A percentile compares a stretch with the other conserved stretches of the same genome.
Evolutionary conservation across 108 stramenopile species (phyloP).

Genomic region (Nitzschia sp.): DNA sequence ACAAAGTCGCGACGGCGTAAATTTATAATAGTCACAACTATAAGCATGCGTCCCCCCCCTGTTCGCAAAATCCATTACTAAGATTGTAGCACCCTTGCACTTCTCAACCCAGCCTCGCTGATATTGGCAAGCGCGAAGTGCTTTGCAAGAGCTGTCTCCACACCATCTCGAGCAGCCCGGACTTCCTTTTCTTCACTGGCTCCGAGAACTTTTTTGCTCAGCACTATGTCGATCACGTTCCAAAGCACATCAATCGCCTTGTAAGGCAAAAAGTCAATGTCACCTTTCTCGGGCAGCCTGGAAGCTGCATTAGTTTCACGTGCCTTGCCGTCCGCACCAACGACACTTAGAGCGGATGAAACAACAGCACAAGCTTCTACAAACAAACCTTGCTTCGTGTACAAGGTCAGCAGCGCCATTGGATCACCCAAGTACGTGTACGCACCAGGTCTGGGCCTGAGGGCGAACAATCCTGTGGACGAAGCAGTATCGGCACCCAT

Average conservation of each 20-base stretch:
- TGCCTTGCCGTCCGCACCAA: slow-evolving; percentile 10
- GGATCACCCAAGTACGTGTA: slow-evolving; percentile 51
- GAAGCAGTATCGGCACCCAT: slow-evolving; percentile 29
- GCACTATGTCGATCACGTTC: slow-evolving; percentile 56
- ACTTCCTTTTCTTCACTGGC: slow-evolving; percentile 11
- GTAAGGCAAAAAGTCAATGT: slow-evolving; percentile 81
- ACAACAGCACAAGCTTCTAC: slow-evolving; percentile 71
- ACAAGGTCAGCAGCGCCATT: slow-evolving; percentile 59
- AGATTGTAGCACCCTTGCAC: slow-evolving; percentile 36
- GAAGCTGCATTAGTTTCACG: slow-evolving; percentile 33
- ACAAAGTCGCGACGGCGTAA: no score
- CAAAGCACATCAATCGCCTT: slow-evolving; percentile 72
- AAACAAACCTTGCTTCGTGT: slow-evolving; percentile 64
- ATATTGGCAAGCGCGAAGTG: slow-evolving; percentile 53
- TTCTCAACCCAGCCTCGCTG: slow-evolving; percentile 54
- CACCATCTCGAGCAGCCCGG: slow-evolving; percentile 35
- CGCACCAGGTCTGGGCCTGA: slow-evolving; percentile 9
- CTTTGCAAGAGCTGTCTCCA: slow-evolving; percentile 59
- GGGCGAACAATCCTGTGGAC: slow-evolving; percentile 54
- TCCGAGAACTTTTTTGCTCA: slow-evolving; percentile 20
- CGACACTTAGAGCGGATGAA: slow-evolving; percentile 26
- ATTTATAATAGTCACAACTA: no score
- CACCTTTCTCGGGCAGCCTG: slow-evolving; percentile 79
- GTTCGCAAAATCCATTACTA: no score
- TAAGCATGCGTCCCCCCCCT: no score